Evolutionary conservation across 805 yeast species (phyloP).

Genomic region (Teunomyces stri): DNA sequence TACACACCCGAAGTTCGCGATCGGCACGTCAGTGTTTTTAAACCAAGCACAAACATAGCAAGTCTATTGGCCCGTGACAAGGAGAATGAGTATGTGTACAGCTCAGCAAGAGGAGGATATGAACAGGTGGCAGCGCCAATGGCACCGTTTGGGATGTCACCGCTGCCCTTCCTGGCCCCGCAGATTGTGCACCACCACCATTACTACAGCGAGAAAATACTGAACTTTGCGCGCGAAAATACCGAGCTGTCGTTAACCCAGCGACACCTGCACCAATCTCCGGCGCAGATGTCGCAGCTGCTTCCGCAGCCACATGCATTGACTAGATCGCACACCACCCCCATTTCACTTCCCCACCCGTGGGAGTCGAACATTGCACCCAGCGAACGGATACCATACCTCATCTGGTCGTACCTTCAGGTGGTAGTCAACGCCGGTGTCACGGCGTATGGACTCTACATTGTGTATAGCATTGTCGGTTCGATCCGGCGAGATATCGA

Average conservation of each 20-base stretch:
- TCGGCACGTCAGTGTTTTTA: conserved; percentile 15
- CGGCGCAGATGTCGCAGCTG: too few species aligned
- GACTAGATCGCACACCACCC: neutral
- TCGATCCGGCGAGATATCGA: conserved; percentile 56
- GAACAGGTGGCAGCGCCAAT: neutral
- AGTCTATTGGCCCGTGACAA: conserved; percentile 7
- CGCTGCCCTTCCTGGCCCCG: neutral
- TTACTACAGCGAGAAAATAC: conserved; percentile 25
- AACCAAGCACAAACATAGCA: conserved; percentile 7
- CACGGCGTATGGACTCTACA: conserved; percentile 41
- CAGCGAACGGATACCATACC: conserved; percentile 51
- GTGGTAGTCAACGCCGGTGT: conserved; percentile 49
- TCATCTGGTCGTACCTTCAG: conserved; percentile 62
- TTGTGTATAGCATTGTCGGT: conserved; percentile 42
- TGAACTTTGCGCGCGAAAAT: neutral
- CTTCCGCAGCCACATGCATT: neutral
- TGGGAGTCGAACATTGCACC: conserved; percentile 57
- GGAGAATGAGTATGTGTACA: conserved; percentile 11
- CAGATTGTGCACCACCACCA: conserved; percentile 44
- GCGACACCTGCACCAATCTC: too few species aligned
- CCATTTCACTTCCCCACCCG: conserved; percentile 46
- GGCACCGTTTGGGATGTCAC: neutral
- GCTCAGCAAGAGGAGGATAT: conserved; percentile 10
- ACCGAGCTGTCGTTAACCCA: too few species aligned
- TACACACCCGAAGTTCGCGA: neutral